These are phyloP conservation scores for Tolypocladium ophioglossoides DNA, from an alignment of 2,329 filamentous ascomycete genomes.

Conservation along the genomic window DNA sequence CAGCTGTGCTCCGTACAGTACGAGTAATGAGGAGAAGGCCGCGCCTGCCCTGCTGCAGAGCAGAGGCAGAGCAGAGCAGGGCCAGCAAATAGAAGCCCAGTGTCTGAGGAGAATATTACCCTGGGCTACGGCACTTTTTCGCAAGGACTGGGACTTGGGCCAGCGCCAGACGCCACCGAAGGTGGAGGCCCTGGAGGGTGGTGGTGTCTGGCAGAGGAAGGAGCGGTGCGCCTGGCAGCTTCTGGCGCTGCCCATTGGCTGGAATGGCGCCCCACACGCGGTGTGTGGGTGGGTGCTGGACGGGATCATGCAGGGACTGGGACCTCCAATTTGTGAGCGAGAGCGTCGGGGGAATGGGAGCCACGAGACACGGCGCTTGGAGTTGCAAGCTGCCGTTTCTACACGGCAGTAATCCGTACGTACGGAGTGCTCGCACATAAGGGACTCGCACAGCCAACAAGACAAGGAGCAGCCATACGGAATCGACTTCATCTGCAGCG, in stretches of 20 bases:
- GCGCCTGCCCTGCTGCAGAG: not conserved
- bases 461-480: not conserved
- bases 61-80: not conserved
- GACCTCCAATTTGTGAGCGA: not conserved
- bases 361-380: not conserved
- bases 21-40: not conserved
- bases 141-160: slow-evolving; percentile 9
- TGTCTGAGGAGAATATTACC: slow-evolving; percentile 1
- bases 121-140: slow-evolving; percentile 19
- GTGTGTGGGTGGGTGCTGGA: not conserved
- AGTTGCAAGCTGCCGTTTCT: not conserved
- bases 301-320: slow-evolving; percentile 1
- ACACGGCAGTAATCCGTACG: no score
- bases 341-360: not conserved
- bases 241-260: not conserved
- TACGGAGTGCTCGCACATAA: not conserved
- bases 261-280: not conserved
- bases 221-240: not conserved
- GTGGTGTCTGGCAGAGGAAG: not conserved
- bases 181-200: not conserved
- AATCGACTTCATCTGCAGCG: not conserved
- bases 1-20: not conserved
- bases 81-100: not conserved
- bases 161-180: not conserved
- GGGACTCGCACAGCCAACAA: not conserved